These are phyloP conservation scores for Scytalidium lignicola DNA, from an alignment of 2,329 filamentous ascomycete species.

Conservation along the genomic window DNA sequence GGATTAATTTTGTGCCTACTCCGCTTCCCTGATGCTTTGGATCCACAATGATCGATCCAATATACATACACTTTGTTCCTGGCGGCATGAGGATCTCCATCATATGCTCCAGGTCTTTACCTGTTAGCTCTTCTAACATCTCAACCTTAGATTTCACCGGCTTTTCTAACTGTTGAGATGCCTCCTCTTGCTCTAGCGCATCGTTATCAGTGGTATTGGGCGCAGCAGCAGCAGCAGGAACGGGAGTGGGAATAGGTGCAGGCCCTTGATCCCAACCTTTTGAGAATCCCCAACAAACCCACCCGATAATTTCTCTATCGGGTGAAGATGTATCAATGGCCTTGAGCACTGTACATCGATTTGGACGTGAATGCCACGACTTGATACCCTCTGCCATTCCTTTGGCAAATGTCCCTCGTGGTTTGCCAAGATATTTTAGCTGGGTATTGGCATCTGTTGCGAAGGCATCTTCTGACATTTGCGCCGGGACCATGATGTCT, in stretches of 20 bases:
- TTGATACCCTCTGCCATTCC: constrained; percentile 4
- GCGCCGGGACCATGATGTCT: no score
- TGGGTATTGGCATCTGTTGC: constrained; percentile 8
- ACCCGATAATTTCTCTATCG: constrained; percentile 3
- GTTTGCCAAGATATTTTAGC: constrained; percentile 9
- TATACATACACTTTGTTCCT: constrained; percentile 28
- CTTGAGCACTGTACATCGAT: constrained; percentile 2
- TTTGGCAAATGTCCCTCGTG: constrained; percentile 5
- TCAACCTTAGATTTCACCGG: no score
- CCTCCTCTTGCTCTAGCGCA: no score
- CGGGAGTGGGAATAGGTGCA: no score
- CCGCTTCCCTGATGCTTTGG: constrained; percentile 28
- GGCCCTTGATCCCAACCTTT: no score
- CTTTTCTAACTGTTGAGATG: no score
- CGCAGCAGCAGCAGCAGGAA: no score
- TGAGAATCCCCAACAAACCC: constrained; percentile 6
- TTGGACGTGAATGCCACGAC: constrained; percentile 2
- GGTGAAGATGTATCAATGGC: background rate
- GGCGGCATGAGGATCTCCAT: constrained; percentile 21
- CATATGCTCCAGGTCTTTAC: constrained; percentile 26
- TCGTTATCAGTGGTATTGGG: no score
- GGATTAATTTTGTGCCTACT: constrained; percentile 27
- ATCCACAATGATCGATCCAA: constrained; percentile 29
- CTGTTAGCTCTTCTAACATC: constrained; percentile 24
- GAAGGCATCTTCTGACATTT: constrained; percentile 3